Conservation (phyloP, 768 basidiomycete genomes). For the Suillus clintonianus region DNA sequence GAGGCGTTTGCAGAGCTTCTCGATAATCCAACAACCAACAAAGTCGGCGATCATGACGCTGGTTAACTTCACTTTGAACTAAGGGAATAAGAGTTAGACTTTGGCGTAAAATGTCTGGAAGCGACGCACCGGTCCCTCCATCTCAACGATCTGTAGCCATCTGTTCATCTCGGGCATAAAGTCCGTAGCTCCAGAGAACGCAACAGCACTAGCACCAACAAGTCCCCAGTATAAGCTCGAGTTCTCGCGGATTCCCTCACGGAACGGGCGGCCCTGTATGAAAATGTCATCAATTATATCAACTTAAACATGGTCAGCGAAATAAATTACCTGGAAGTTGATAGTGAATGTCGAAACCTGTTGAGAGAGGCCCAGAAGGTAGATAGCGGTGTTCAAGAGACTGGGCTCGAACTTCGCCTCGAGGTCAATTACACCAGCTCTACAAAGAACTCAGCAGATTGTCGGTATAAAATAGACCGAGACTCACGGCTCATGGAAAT, state of each 20-base stretch:
- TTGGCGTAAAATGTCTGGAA: background rate
- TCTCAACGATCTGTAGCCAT: constrained; percentile 96
- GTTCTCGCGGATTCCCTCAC: constrained; percentile 97
- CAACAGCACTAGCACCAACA: constrained; percentile 84
- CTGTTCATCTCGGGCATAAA: constrained; percentile 93
- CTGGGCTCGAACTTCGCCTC: constrained; percentile 97
- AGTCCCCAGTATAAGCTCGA: constrained; percentile 91
- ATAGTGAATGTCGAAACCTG: constrained; percentile 99
- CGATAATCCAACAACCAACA: constrained; percentile 82
- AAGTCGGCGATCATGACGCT: constrained; percentile 87
- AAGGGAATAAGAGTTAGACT: background rate
- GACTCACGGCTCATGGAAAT: constrained; percentile 73
- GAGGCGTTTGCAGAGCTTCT: constrained; percentile 77
- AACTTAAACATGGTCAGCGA: background rate
- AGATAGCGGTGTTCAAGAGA: constrained; percentile 94
- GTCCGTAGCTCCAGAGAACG: constrained; percentile 91
- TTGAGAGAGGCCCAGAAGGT: constrained; percentile 91
- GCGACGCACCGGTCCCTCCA: constrained; percentile 68
- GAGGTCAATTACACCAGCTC: constrained; percentile 79
- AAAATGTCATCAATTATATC: background rate
- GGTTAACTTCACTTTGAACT: constrained; percentile 88
- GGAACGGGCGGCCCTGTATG: constrained; percentile 98
- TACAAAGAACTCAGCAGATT: constrained; percentile 29
- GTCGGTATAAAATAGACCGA: constrained; percentile 12
- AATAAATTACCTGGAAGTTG: constrained; percentile 78